Evolutionary conservation across 495 filamentous ascomycete species (phyloP), one percentile per base, ranked within the genome.

Genomic region (Annulohypoxylon moriforme): DNA sequence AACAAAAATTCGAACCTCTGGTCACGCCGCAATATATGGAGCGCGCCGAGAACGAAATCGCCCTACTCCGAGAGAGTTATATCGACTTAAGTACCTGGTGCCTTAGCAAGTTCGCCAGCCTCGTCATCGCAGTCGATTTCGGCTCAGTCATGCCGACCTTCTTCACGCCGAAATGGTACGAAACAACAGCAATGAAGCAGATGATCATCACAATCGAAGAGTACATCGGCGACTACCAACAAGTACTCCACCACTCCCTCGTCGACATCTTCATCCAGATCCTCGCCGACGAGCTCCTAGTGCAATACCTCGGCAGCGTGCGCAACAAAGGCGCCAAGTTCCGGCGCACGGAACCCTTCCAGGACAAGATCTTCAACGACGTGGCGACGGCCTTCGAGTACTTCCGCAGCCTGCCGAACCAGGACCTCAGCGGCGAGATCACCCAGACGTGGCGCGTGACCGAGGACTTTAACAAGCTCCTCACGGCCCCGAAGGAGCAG

Each of bases 171-270:
- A 86, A 86, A 64, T 99, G 96, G 96, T 98, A 98, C 76, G 82
- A 84, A 18, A 88, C 89, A 62, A 91, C 88, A 53, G 89, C 91
- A 47, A 93, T 98, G 87, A 92, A 91, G 68, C 92, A 93, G 49
- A 96, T 98, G 83, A 89, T 92, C 24, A 92, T 90, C 31, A 99
- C 96, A 0, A 93, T 98, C 73, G 92, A 96, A 67, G 95, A 97
- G 78, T 99, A 99, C 80, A 87, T 98, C 62, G 79, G 84, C 76
- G 96, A 98, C 78, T 96, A 97, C 84, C 81, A 85, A 34, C 83
- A 85, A 33, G 92, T 94, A 20, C 85, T 98, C 16, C 93, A 97
- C 79, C 89, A 91, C 60, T 92, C 91, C 11, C 88, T 99, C 2
- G 87, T 92, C 57, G 95, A 97, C 76, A 94, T 98, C 74, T 88